Evolutionary conservation across 2,329 filamentous ascomycete genomes (phyloP), one percentile per base, ranked within the genome.

Genomic region (Knufia petricola): DNA sequence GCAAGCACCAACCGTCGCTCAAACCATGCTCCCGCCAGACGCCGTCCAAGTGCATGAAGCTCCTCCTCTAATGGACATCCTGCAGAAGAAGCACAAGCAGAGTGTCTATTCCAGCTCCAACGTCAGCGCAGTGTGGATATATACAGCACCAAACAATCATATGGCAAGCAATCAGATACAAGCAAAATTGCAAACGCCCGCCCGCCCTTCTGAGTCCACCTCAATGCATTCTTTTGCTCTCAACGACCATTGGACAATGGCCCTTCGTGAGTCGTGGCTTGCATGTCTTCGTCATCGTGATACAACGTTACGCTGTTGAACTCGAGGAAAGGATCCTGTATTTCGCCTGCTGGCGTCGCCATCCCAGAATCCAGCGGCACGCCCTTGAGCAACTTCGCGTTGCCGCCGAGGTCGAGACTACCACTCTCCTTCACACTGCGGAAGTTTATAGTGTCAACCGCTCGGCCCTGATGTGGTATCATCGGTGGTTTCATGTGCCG

Each of bases 271-370:
- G 13, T 39, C 24, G 32, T 47, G 8, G 24, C 34, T 20, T 12
- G 24, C 44, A 39, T 47, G 15, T 88, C 85, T 58, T 95, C 90
- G 13, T 88, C 92, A 49, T 96, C 92, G 63, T 98, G 92, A 66
- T 96, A 90, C 53, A 98, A 73, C 44, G 92, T 98, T 36, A 98
- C 89, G 63, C 87, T 94, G 73, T 96, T 98, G 69, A 98, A 98
- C 66, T 96, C 92, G 67, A 95, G 87, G 63, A 98, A 98, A 1
- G 92, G 92, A 74, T 98, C 92, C 2, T 79, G 74, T 31, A 83
- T 64, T 63, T 95, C 90, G 31, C 76, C 85, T 38, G 85, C 86
- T 1, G 90, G 90, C 2, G 90, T 96, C 1, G 84, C 79, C 46
- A 94, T 73, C 1, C 86, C 87, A 37, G 84, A 90, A 62, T 95